Evolutionary conservation across 2,329 filamentous ascomycete species (phyloP).

Genomic region (Aureobasidium leucospermi): DNA sequence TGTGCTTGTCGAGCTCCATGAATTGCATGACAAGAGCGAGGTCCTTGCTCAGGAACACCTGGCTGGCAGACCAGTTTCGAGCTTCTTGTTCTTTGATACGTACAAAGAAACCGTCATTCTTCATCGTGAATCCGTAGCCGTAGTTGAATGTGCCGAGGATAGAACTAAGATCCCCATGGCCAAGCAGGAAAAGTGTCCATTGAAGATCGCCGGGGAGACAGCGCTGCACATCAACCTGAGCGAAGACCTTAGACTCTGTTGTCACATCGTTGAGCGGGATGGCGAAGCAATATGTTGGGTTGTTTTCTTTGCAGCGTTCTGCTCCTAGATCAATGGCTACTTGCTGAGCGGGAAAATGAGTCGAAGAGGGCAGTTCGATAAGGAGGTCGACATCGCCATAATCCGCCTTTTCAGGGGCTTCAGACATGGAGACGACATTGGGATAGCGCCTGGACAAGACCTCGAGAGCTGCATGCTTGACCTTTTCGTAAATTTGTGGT

Average conservation of each 20-base stretch:
- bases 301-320: not conserved
- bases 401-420: constrained; percentile 60
- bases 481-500: constrained; percentile 46
- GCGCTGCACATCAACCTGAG: constrained; percentile 64
- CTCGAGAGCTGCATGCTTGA: constrained; percentile 41
- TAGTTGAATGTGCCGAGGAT: constrained; percentile 55
- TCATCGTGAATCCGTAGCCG: constrained; percentile 57
- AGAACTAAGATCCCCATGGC: constrained; percentile 66
- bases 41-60: constrained; percentile 53
- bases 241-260: constrained; percentile 20
- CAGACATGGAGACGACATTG: constrained; percentile 53
- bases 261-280: constrained; percentile 49
- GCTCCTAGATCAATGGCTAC: constrained; percentile 19
- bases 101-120: constrained; percentile 56
- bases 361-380: constrained; percentile 32
- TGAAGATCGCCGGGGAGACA: constrained; percentile 38
- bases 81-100: constrained; percentile 62
- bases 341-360: not conserved
- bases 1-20: constrained; percentile 48
- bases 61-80: constrained; percentile 44
- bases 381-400: constrained; percentile 71
- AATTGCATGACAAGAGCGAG: constrained; percentile 53
- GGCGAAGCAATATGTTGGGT: constrained; percentile 16
- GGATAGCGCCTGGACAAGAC: constrained; percentile 39
- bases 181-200: constrained; percentile 62